phyloP scores from a whole-genome alignment of 441 rosid species.

The Macaranga tanarius region DNA sequence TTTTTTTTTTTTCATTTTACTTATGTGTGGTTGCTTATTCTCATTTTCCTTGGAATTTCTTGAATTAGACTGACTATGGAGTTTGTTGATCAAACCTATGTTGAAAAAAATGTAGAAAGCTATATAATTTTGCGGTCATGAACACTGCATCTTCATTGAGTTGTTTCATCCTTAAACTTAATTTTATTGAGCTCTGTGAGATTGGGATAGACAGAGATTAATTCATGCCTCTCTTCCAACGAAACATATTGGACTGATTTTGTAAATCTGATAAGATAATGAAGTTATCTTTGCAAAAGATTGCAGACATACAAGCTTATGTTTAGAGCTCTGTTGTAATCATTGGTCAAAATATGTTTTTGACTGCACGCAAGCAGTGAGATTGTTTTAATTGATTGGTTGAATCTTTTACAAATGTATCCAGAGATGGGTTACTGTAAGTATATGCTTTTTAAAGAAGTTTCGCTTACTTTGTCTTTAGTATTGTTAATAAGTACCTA shows the following conservation, averaged over 20 bases:
- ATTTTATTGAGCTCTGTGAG: neutral
- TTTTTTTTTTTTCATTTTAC: neutral
- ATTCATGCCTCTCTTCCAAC: neutral
- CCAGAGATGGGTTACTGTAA: neutral
- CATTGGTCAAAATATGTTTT: neutral
- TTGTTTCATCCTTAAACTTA: neutral
- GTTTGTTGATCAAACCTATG: neutral
- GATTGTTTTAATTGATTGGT: neutral
- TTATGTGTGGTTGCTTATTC: neutral
- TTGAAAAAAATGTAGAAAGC: neutral
- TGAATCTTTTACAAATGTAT: neutral
- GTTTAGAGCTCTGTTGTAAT: neutral
- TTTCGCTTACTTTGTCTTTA: neutral
- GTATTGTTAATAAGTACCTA: neutral
- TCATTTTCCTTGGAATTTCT: neutral
- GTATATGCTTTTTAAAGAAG: neutral
- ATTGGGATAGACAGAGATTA: neutral
- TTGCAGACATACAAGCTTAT: neutral
- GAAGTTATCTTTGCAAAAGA: neutral
- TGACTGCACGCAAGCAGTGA: neutral
- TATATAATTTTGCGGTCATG: neutral
- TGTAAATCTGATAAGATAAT: neutral
- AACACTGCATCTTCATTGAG: neutral
- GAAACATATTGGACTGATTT: no score
- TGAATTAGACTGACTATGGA: neutral